Evolutionary conservation across 495 filamentous ascomycete genomes (phyloP), one percentile per base, ranked within the genome.

Genomic region (Hypoxylon crocopeplum): DNA sequence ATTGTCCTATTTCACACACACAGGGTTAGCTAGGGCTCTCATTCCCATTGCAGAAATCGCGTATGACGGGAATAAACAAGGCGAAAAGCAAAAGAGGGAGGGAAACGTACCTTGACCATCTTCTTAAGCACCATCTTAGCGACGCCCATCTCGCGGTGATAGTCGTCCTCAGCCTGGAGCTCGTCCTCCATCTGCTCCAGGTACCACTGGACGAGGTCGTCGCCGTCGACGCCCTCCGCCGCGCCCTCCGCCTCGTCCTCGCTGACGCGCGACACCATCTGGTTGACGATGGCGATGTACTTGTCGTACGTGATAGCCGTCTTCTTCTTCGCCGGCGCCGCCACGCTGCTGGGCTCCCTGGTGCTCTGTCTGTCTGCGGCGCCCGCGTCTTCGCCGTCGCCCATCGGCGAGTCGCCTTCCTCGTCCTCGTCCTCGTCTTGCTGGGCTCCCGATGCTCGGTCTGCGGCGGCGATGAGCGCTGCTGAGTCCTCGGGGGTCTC

Each of bases 301-400:
- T 94, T 95, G 68, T 97, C 93, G 61, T 93, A 96, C 8, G 92
- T 93, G 67, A 98, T 91, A 69, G 93, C 94, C 33, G 90, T 93
- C 77, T 88, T 91, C 64, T 82, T 77, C 33, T 80, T 79, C 33
- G 69, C 71, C 10, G 77, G 76, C n/a, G 74, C 67, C 1, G 66
- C 56, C 1, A 64, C 65, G 30, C 68, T 68, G 30, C 68, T 68
- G 30, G 65, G 65, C 49, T 72, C 63, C 19, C 54, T 62, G 5
- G 66, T 69, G 5, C 67, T 69, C 12, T 64, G 69, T 11, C 72
- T 58, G 30, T 66, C 71, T 27, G 75, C 66, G 7, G 67, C 66
- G 45, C 71, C 69, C 20, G 74, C 72, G 19, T 66, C 76, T 24
- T 80, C 77, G 3, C 64, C 78, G 8, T 75, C 81, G n/a, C 69